Evolutionary conservation across 148 eudicot species (phyloP).

Genomic region (Rhododendron ferrugineum): DNA sequence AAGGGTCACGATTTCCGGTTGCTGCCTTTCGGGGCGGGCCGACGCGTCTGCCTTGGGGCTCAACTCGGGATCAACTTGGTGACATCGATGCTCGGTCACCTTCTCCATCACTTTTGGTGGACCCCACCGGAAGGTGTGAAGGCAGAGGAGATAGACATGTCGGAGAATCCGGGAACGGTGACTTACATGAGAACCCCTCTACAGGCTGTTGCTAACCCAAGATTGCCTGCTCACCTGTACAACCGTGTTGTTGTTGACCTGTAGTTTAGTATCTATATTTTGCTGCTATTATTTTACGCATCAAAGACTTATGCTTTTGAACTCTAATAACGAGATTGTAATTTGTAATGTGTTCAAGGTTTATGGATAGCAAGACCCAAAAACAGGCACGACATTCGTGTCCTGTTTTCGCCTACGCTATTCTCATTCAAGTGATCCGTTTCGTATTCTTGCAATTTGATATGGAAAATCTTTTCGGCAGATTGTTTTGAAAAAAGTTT

Average conservation of each 20-base stretch:
- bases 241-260: conserved; percentile 38
- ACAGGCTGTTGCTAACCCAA: conserved; percentile 55
- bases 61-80: conserved; percentile 73
- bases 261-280: neutral
- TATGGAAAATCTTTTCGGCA: no score
- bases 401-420: neutral
- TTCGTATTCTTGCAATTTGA: no score
- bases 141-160: conserved; percentile 67
- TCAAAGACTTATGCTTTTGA: neutral
- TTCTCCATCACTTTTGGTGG: conserved; percentile 75
- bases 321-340: neutral
- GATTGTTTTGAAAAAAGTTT: no score
- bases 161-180: conserved; percentile 66
- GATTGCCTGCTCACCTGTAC: conserved; percentile 55
- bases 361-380: neutral
- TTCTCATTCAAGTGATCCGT: neutral
- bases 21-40: conserved; percentile 79
- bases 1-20: conserved; percentile 70
- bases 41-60: conserved; percentile 77
- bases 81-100: conserved; percentile 74
- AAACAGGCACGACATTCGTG: neutral
- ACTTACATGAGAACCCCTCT: conserved; percentile 71
- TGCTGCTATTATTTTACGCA: neutral
- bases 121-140: conserved; percentile 42
- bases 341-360: neutral